Percentiles rank a stretch among this genome's conserved stretches.
Conservation (phyloP, 208 protist genomes). For the Angomonas desouzai region DNA sequence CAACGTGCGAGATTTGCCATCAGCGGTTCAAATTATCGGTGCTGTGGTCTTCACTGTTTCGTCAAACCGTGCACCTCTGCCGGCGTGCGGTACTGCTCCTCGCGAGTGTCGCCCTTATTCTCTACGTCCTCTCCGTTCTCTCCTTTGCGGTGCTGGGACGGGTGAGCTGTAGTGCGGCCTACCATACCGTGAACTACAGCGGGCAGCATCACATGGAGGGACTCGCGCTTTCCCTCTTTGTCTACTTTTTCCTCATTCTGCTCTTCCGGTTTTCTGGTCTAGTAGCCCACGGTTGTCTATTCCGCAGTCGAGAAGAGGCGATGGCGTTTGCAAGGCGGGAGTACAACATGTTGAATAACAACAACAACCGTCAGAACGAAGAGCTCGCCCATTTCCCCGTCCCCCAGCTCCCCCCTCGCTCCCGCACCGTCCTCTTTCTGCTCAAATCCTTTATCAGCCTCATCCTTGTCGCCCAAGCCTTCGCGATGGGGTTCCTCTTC, state of each 20-base stretch:
- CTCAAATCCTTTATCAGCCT: slow-evolving; percentile 25
- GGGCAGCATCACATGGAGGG: slow-evolving; percentile 55
- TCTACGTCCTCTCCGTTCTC: slow-evolving; percentile 28
- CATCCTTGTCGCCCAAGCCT: slow-evolving; percentile 36
- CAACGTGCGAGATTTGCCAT: slow-evolving; percentile 77
- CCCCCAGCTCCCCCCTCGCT: slow-evolving; percentile 40
- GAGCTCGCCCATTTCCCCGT: slow-evolving; percentile 36
- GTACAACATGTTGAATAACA: slow-evolving; percentile 49
- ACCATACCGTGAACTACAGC: slow-evolving; percentile 54
- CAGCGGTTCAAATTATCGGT: slow-evolving; percentile 54
- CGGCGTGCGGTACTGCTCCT: slow-evolving; percentile 20
- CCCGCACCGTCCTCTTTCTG: slow-evolving; percentile 32
- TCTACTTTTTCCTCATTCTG: slow-evolving; percentile 52
- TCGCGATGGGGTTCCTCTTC: slow-evolving; percentile 51
- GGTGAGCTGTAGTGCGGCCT: slow-evolving; percentile 47
- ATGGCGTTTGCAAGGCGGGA: neutral
- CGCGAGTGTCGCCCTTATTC: slow-evolving; percentile 30
- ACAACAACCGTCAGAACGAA: slow-evolving; percentile 42
- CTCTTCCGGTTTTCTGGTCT: slow-evolving; percentile 15
- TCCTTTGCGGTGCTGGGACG: slow-evolving; percentile 38
- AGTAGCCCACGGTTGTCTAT: neutral
- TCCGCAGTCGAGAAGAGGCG: neutral
- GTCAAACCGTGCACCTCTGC: neutral
- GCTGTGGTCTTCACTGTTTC: slow-evolving; percentile 27
- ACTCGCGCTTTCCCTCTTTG: slow-evolving; percentile 42